Evolutionary conservation across 2,329 filamentous ascomycete genomes (phyloP).

Genomic region (Beauveria pseudobassiana): DNA sequence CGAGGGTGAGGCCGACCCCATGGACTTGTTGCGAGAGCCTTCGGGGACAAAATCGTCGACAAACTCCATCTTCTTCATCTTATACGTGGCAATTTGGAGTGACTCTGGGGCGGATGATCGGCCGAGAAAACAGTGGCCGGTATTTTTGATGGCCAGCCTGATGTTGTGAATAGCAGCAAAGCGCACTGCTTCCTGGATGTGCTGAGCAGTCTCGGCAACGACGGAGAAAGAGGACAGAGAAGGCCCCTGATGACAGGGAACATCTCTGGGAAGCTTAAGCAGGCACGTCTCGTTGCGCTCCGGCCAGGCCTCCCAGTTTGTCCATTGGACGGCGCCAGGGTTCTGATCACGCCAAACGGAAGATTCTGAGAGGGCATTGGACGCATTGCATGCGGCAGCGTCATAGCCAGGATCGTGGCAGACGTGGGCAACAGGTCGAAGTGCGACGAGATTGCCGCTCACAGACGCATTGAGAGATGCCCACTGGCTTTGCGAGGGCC

Average conservation of each 20-base stretch:
- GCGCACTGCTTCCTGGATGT: slow-evolving; percentile 30
- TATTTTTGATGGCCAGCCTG: slow-evolving; percentile 27
- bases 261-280: slow-evolving; percentile 19
- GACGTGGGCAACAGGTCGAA: slow-evolving; percentile 39
- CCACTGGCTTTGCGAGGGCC: slow-evolving; percentile 41
- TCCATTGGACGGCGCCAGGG: slow-evolving; percentile 27
- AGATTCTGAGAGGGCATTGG: slow-evolving; percentile 23
- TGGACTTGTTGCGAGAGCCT: background rate
- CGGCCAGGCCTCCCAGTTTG: slow-evolving; percentile 32
- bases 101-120: slow-evolving; percentile 25
- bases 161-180: slow-evolving; percentile 27
- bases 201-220: slow-evolving; percentile 20
- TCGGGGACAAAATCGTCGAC: slow-evolving; percentile 19
- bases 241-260: slow-evolving; percentile 27
- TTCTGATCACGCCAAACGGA: slow-evolving; percentile 28
- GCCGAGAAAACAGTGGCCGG: slow-evolving; percentile 28
- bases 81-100: slow-evolving; percentile 27
- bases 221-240: slow-evolving; percentile 28
- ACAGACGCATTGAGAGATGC: slow-evolving; percentile 40
- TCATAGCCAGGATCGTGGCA: slow-evolving; percentile 42
- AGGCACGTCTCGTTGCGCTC: slow-evolving; percentile 28
- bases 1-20: slow-evolving; percentile 22
- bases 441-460: slow-evolving; percentile 40
- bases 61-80: slow-evolving; percentile 22
- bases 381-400: slow-evolving; percentile 29